Percentiles rank a stretch among this genome's conserved stretches.
Conservation (phyloP, 345 rosid species). For the Murraya koenigii region DNA sequence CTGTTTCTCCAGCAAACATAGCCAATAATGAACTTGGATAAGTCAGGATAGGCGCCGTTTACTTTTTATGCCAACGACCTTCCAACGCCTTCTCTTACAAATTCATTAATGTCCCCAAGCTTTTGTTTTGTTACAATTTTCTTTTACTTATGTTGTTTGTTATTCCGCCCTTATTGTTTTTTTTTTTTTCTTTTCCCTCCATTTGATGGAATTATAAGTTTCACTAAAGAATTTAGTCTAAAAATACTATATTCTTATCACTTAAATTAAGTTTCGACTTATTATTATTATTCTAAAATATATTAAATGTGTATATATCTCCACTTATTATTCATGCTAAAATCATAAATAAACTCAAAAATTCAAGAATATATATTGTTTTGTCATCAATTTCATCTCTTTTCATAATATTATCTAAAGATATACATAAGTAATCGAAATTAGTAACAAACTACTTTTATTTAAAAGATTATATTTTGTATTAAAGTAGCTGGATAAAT, state of each 20-base stretch:
- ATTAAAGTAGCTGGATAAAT: too few relatives aligned
- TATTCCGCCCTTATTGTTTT: too few relatives aligned
- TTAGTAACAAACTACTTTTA: too few relatives aligned
- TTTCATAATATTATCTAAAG: background rate
- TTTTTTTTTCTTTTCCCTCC: background rate
- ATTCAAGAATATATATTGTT: background rate
- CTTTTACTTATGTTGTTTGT: too few relatives aligned
- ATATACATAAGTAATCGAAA: too few relatives aligned
- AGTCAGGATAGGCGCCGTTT: background rate
- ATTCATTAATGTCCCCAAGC: background rate
- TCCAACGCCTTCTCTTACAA: background rate
- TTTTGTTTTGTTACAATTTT: background rate
- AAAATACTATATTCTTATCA: too few relatives aligned
- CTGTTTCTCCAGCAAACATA: background rate
- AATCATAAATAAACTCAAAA: background rate
- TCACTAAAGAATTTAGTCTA: too few relatives aligned
- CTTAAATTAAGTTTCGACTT: background rate
- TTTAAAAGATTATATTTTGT: too few relatives aligned
- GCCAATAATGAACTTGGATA: background rate
- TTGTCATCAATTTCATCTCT: background rate
- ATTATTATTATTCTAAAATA: background rate
- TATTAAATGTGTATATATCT: background rate
- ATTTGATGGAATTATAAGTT: too few relatives aligned
- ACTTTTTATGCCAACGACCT: background rate
- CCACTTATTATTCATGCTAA: background rate